Evolutionary conservation across 2,329 filamentous ascomycete genomes (phyloP), one percentile per base, ranked within the genome.

Genomic region (Calycina marina): DNA sequence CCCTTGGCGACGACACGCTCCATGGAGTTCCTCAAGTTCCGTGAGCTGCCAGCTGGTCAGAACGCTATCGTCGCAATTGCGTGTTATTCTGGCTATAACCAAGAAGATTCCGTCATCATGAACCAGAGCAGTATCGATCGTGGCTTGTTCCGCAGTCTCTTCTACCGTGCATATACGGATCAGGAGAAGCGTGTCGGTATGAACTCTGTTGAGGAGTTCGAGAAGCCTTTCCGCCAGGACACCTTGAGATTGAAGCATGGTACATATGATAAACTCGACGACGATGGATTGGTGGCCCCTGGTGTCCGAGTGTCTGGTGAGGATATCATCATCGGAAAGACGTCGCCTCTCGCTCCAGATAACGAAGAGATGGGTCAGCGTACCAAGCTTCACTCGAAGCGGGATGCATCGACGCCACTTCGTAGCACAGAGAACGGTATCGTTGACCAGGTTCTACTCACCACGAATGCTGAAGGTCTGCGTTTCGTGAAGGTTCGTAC

Each of bases 61-160:
- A 98, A 98, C 51, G 90, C 90, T 13, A 98, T 98, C 48, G 90
- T 98, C 9, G 92, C 90, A 25, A 98, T 98, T 59, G 77, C 85
- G 38, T 92, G 82, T 56, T 98, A 98, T 60, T 93, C 86, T 34
- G 90, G 90, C 38, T 98, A 98, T 65, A 98, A 98, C 59, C 92
- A 98, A 56, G 90, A 98, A 84, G 90, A 98, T 74, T 98, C 90
- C 45, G 88, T 98, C 45, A 93, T 98, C 50, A 96, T 98, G 90
- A 98, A 98, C 58, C 90, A 98, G 62, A 94, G 85, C 61, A 93
- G 85, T 58, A 96, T 98, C 50, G 90, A 98, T 57, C 81, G 90
- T 51, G 90, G 90, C 41, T 67, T 98, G 4, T 98, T 98, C 77
- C 74, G 92, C 51, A 94, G 85, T 69, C 61, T 98, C 34, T 98